phyloP scores from a whole-genome alignment of 306 rosid species.

The Medicago ruthenica region DNA sequence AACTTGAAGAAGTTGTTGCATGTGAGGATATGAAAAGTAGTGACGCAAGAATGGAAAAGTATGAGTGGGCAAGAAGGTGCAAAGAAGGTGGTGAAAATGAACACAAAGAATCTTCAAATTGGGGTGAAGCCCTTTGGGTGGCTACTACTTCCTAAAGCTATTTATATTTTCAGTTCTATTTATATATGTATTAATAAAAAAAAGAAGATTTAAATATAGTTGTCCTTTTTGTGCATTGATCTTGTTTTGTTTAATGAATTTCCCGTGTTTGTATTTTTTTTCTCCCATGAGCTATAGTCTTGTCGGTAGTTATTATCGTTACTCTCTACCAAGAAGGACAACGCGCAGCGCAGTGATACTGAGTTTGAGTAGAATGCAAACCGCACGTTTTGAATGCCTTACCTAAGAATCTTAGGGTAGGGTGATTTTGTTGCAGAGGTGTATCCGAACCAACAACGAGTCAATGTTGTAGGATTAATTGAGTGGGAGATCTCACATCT shows the following conservation, averaged over 20 bases:
- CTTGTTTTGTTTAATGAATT: conserved; percentile 1
- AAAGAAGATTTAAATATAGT: background rate
- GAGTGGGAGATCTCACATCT: too few species aligned
- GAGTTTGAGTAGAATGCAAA: background rate
- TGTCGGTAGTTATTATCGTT: conserved; percentile 67
- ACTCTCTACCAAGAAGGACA: conserved; percentile 27
- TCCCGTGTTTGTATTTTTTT: conserved; percentile 5
- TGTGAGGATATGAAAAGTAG: background rate
- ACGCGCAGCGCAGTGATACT: background rate
- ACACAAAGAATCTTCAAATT: conserved; percentile 55
- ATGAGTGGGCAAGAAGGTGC: conserved; percentile 60
- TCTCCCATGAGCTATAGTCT: conserved; percentile 41
- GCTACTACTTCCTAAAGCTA: conserved; percentile 31
- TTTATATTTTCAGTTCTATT: background rate
- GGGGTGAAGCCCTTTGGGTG: conserved; percentile 67
- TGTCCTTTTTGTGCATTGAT: background rate
- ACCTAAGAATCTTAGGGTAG: background rate
- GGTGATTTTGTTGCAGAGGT: background rate
- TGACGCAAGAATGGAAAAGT: conserved; percentile 53
- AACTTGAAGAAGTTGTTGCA: conserved; percentile 46
- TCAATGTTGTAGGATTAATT: too few species aligned
- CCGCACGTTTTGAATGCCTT: conserved; percentile 8
- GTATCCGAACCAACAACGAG: too few species aligned
- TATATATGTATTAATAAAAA: background rate
- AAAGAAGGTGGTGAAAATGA: conserved; percentile 62